These are phyloP conservation scores for Trichophyton benhamiae DNA, from an alignment of 2,329 filamentous ascomycete species.

Conservation along the genomic window DNA sequence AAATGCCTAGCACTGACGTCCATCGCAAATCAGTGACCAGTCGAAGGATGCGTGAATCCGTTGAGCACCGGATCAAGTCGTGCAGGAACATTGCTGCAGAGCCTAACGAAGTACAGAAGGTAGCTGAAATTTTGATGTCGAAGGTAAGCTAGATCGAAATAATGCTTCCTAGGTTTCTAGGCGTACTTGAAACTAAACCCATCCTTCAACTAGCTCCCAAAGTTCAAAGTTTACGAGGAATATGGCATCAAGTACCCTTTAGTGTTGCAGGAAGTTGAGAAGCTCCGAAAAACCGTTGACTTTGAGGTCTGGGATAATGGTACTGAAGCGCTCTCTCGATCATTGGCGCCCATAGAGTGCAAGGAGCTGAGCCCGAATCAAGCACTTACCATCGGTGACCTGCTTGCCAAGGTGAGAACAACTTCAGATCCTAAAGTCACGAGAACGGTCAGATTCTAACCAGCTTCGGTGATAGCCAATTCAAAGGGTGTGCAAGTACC, in stretches of 20 bases:
- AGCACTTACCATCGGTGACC: conserved; percentile 68
- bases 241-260: conserved; percentile 84
- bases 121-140: conserved; percentile 41
- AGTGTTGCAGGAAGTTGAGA: conserved; percentile 64
- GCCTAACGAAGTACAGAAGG: conserved; percentile 41
- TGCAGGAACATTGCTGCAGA: conserved; percentile 36
- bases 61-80: conserved; percentile 24
- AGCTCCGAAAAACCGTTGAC: conserved; percentile 54
- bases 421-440: neutral
- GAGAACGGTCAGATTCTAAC: neutral
- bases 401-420: conserved; percentile 67
- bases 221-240: conserved; percentile 79
- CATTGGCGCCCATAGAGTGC: conserved; percentile 57
- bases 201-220: conserved; percentile 49
- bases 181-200: conserved; percentile 38
- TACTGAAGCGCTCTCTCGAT: conserved; percentile 67
- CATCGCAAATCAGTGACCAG: conserved; percentile 8
- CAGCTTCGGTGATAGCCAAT: conserved; percentile 52
- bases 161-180: conserved; percentile 21
- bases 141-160: conserved; percentile 1
- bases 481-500: conserved; percentile 83
- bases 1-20: conserved; percentile 38
- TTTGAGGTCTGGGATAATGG: conserved; percentile 77
- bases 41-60: conserved; percentile 19
- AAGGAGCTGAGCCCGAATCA: conserved; percentile 54